phyloP scores from a whole-genome alignment of 1,284 basidiomycete species.

The Ceratobasidium sp. region DNA sequence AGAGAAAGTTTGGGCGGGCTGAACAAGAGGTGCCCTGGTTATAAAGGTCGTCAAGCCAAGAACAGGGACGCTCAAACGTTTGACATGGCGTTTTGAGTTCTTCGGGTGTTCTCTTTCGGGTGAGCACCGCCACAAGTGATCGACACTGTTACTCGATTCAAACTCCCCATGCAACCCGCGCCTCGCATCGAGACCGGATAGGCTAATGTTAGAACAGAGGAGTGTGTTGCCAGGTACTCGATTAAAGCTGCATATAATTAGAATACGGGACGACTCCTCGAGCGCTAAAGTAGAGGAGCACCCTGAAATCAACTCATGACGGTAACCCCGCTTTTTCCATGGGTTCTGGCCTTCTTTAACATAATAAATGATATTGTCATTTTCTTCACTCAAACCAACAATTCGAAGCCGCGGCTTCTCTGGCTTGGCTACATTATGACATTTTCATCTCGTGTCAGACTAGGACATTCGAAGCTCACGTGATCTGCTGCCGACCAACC shows the following conservation, averaged over 20 bases:
- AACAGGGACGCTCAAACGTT: conserved; percentile 9
- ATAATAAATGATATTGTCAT: no score
- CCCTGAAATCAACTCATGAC: not conserved
- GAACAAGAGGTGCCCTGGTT: not conserved
- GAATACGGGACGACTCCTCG: not conserved
- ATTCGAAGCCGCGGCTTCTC: not conserved
- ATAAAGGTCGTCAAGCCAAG: not conserved
- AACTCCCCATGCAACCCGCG: not conserved
- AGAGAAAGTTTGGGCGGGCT: not conserved
- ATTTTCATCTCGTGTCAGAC: no score
- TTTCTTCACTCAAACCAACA: not conserved
- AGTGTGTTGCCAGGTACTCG: not conserved
- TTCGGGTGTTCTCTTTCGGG: no score
- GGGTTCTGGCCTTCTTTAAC: not conserved
- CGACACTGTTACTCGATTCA: not conserved
- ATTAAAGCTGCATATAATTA: not conserved
- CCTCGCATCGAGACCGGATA: not conserved
- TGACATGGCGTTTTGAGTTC: no score
- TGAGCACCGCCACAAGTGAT: conserved; percentile 17
- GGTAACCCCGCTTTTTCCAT: not conserved
- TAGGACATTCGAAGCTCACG: no score
- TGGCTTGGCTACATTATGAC: not conserved
- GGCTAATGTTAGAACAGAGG: not conserved
- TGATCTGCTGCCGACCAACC: not conserved
- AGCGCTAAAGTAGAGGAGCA: not conserved